These are phyloP conservation scores for Aureobasidium melanogenum DNA, from an alignment of 2,329 filamentous ascomycete genomes.

Conservation along the genomic window DNA sequence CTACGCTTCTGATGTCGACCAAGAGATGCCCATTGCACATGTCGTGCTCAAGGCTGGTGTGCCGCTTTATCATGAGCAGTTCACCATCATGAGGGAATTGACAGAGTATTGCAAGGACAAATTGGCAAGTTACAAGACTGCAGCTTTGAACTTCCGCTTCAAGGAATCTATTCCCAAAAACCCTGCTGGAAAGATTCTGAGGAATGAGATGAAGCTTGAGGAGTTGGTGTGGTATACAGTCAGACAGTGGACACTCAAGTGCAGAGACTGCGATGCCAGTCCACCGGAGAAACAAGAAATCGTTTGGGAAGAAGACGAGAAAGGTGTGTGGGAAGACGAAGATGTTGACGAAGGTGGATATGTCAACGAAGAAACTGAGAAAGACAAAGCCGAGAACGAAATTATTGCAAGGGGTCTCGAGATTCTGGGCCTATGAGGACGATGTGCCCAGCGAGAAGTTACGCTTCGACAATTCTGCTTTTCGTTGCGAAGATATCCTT, in stretches of 20 bases:
- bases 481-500: background rate
- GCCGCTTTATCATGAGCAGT: background rate
- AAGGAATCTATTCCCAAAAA: constrained; percentile 25
- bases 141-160: constrained; percentile 18
- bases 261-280: background rate
- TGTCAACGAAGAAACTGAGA: background rate
- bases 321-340: background rate
- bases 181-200: constrained; percentile 24
- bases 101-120: constrained; percentile 11
- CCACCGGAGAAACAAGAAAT: background rate
- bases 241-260: background rate
- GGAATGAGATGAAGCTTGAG: constrained; percentile 2
- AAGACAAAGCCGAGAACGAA: background rate
- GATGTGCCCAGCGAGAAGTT: background rate
- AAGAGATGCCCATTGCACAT: constrained; percentile 17
- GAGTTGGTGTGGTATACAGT: background rate
- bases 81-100: constrained; percentile 24
- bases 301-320: background rate
- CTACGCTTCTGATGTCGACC: background rate
- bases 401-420: background rate
- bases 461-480: background rate
- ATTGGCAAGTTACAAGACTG: constrained; percentile 31
- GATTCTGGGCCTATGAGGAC: background rate
- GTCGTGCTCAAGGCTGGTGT: constrained; percentile 12
- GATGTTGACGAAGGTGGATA: background rate